These are phyloP conservation scores for Termitomyces sp. DNA, from an alignment of 768 basidiomycete species.

Conservation along the genomic window DNA sequence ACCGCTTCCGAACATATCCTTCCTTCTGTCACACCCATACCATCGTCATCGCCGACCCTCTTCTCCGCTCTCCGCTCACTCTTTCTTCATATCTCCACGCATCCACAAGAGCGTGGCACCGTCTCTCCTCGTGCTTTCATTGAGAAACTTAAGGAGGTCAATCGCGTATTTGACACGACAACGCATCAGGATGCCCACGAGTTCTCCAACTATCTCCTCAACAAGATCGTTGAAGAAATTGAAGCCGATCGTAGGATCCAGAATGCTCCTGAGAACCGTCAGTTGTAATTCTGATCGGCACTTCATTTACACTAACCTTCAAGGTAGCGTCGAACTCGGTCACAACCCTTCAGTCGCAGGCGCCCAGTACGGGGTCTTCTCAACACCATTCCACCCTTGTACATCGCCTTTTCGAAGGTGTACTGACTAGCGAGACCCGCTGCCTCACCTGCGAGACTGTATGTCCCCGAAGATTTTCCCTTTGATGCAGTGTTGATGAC, in stretches of 20 bases:
- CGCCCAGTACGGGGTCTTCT: slow-evolving; percentile 38
- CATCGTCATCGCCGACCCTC: slow-evolving; percentile 64
- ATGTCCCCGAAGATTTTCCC: slow-evolving; percentile 20
- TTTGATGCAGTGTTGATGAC: slow-evolving; percentile 10
- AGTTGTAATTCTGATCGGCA: slow-evolving; percentile 25
- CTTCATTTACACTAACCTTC: slow-evolving; percentile 6
- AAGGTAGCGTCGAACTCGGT: slow-evolving; percentile 56
- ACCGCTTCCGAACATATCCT: slow-evolving; percentile 22
- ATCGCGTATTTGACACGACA: slow-evolving; percentile 84
- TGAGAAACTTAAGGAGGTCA: slow-evolving; percentile 88
- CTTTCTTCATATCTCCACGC: slow-evolving; percentile 76
- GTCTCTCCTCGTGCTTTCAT: slow-evolving; percentile 89
- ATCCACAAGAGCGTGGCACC: slow-evolving; percentile 75
- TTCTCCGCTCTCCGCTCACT: slow-evolving; percentile 93
- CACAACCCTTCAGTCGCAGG: slow-evolving; percentile 44
- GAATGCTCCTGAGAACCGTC: slow-evolving; percentile 55
- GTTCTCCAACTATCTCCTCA: slow-evolving; percentile 91
- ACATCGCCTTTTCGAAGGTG: slow-evolving; percentile 90
- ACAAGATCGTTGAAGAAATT: slow-evolving; percentile 90
- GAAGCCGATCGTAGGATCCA: slow-evolving; percentile 58
- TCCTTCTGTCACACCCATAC: slow-evolving; percentile 39
- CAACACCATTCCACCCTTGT: slow-evolving; percentile 69
- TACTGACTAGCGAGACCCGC: slow-evolving; percentile 93
- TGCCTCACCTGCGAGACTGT: slow-evolving; percentile 98
- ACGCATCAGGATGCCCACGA: slow-evolving; percentile 99